These are phyloP conservation scores for Sanghuangporus weigelae DNA, from an alignment of 1,284 basidiomycete species.

Conservation along the genomic window DNA sequence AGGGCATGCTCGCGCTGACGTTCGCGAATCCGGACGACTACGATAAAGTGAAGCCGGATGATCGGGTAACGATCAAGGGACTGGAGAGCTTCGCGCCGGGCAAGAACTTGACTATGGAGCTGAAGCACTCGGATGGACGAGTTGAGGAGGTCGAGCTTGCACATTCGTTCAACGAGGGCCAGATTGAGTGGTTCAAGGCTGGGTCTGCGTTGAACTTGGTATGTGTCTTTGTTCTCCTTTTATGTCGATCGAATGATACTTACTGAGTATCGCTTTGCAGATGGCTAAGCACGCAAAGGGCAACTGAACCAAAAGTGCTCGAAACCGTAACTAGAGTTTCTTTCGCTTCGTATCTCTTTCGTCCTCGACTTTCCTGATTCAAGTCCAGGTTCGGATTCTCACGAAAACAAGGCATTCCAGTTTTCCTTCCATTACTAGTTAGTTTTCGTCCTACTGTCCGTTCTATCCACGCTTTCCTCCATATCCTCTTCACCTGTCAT, in stretches of 20 bases:
- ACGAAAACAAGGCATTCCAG: no score
- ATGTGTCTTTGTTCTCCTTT: background rate
- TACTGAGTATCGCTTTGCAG: slow-evolving; percentile 21
- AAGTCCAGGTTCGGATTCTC: no score
- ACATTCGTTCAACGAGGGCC: slow-evolving; percentile 84
- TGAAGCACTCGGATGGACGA: slow-evolving; percentile 80
- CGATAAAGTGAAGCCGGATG: slow-evolving; percentile 79
- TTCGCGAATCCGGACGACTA: slow-evolving; percentile 89
- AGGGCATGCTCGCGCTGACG: slow-evolving; percentile 91
- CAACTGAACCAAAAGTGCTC: slow-evolving; percentile 12
- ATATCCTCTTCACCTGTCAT: no score
- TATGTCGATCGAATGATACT: background rate
- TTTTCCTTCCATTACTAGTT: no score
- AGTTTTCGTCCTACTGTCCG: no score
- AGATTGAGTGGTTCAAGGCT: slow-evolving; percentile 94
- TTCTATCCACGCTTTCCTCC: no score
- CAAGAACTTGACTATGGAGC: slow-evolving; percentile 77
- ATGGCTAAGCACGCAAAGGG: slow-evolving; percentile 53
- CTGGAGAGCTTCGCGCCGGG: slow-evolving; percentile 82
- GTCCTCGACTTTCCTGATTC: background rate
- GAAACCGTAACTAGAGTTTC: background rate
- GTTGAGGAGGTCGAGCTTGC: slow-evolving; percentile 69
- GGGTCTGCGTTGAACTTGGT: slow-evolving; percentile 84
- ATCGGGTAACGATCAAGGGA: slow-evolving; percentile 82
- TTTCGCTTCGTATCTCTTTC: background rate